phyloP scores from a whole-genome alignment of 2,329 filamentous ascomycete species.

The Stachybotrys echinatus region DNA sequence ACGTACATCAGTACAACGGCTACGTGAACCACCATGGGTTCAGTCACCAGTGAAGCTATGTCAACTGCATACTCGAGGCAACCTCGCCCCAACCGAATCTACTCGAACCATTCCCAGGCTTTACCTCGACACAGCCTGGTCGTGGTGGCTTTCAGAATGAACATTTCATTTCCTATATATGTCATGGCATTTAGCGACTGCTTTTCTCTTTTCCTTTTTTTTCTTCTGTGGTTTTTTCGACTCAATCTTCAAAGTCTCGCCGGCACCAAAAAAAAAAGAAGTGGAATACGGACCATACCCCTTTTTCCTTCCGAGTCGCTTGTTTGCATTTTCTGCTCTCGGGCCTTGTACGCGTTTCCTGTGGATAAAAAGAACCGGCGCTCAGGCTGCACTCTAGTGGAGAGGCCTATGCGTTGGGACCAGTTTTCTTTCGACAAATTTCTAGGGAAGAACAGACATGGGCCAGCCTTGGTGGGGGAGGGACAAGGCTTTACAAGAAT shows the following conservation, averaged over 20 bases:
- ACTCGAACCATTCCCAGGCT: not conserved
- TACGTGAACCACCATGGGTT: slow-evolving; percentile 38
- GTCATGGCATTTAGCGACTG: slow-evolving; percentile 43
- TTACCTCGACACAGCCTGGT: not conserved
- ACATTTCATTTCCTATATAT: slow-evolving; percentile 25
- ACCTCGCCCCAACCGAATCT: too few species aligned
- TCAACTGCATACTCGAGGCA: not conserved
- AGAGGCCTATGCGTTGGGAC: not conserved
- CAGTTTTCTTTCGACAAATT: slow-evolving; percentile 12
- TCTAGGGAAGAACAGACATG: slow-evolving; percentile 16
- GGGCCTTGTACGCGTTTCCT: slow-evolving; percentile 12
- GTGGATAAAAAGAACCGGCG: slow-evolving; percentile 6
- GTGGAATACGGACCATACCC: slow-evolving; percentile 31
- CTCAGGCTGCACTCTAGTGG: not conserved
- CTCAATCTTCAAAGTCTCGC: slow-evolving; percentile 27
- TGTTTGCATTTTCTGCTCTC: not conserved
- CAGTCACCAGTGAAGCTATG: slow-evolving; percentile 32
- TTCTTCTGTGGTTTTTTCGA: slow-evolving; percentile 23
- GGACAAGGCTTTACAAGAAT: slow-evolving; percentile 24
- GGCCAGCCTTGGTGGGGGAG: slow-evolving; percentile 18
- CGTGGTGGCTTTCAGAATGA: slow-evolving; percentile 25
- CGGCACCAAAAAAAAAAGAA: slow-evolving; percentile 35
- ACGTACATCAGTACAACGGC: slow-evolving; percentile 27
- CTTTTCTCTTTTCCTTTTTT: slow-evolving; percentile 23
- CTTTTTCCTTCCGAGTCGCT: slow-evolving; percentile 10